Evolutionary conservation across 495 filamentous ascomycete genomes (phyloP).

Genomic region (Penicillium ochrochloron): DNA sequence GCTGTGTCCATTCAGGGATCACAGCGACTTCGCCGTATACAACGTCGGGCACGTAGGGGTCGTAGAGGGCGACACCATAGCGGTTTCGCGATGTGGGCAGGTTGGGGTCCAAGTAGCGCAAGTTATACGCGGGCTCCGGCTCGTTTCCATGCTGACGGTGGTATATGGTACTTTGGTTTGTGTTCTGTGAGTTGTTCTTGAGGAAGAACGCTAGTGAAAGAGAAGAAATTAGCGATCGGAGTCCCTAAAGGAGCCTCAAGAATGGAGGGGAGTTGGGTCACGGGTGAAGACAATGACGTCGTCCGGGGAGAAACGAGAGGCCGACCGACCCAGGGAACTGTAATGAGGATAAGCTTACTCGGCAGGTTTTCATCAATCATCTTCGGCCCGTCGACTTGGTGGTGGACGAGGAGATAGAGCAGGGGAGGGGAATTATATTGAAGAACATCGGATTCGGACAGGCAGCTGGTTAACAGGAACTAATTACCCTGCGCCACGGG

Average conservation of each 20-base stretch:
- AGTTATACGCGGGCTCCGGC: slow-evolving; percentile 73
- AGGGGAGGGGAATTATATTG: slow-evolving; percentile 3
- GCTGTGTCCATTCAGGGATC: slow-evolving; percentile 81
- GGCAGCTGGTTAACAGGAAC: too few species aligned
- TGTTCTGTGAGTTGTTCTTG: slow-evolving; percentile 49
- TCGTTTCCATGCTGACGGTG: slow-evolving; percentile 82
- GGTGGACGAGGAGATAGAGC: not conserved
- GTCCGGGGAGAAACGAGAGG: not conserved
- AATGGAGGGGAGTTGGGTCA: slow-evolving; percentile 31
- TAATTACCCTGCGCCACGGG: slow-evolving; percentile 28
- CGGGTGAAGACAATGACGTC: slow-evolving; percentile 31
- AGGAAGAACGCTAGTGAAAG: slow-evolving; percentile 64
- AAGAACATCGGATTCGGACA: not conserved
- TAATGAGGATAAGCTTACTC: slow-evolving; percentile 52
- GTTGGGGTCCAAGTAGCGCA: slow-evolving; percentile 74
- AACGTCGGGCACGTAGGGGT: slow-evolving; percentile 78
- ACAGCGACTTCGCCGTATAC: slow-evolving; percentile 88
- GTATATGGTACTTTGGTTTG: slow-evolving; percentile 66
- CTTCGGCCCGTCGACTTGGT: slow-evolving; percentile 22
- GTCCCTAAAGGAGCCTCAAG: slow-evolving; percentile 39
- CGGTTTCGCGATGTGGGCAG: slow-evolving; percentile 72
- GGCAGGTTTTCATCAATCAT: slow-evolving; percentile 98
- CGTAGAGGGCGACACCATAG: slow-evolving; percentile 84
- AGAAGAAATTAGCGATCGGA: slow-evolving; percentile 17
- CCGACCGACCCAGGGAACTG: not conserved